Evolutionary conservation across 2,329 filamentous ascomycete genomes (phyloP).

Genomic region (Curvularia spicifera): DNA sequence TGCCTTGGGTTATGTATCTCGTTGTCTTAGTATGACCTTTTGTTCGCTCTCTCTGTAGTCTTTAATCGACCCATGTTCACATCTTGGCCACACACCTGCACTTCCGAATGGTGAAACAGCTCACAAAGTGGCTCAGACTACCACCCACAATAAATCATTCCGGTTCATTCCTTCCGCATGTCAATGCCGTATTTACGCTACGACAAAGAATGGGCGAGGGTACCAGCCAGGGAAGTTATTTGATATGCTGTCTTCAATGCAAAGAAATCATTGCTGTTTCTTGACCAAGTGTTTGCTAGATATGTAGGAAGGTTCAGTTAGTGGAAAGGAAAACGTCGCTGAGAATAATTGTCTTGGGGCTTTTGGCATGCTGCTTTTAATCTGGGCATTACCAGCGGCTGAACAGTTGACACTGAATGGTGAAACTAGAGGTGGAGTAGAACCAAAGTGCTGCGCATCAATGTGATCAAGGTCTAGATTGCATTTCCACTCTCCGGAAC

Average conservation of each 20-base stretch:
- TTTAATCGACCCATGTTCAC: neutral
- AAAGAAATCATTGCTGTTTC: neutral
- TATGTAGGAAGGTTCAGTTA: neutral
- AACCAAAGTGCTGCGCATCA: neutral
- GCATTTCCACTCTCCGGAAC: conserved; percentile 43
- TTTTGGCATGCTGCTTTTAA: neutral
- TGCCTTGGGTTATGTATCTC: too few relatives aligned
- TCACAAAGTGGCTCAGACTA: neutral
- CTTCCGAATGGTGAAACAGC: neutral
- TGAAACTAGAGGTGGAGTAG: neutral
- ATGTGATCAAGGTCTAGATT: conserved; percentile 25
- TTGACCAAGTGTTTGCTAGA: neutral
- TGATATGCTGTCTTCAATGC: neutral
- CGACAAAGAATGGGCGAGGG: neutral
- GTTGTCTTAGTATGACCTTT: too few relatives aligned
- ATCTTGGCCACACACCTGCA: neutral
- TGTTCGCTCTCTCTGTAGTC: too few relatives aligned
- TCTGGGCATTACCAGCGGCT: neutral
- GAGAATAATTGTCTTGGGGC: neutral
- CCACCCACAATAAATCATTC: neutral
- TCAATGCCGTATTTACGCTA: neutral
- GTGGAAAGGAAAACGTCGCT: neutral
- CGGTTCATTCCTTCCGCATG: neutral
- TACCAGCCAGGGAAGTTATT: neutral
- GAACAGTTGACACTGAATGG: neutral